Conservation (phyloP, 129 eudicot genomes). For the Heracleum sosnowskyi region DNA sequence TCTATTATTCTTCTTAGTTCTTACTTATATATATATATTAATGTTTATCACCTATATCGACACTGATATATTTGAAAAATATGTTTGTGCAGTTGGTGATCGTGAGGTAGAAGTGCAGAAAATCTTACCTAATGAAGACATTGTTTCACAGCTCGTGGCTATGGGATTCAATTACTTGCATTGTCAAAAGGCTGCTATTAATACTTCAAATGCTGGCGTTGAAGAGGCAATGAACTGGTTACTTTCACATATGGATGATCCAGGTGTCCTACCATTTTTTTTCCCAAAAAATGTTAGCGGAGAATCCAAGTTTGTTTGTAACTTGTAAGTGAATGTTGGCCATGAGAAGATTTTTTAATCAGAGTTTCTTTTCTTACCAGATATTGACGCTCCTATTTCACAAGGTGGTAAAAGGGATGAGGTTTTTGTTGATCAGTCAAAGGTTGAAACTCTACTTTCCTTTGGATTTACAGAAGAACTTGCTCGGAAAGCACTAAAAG, state of each 20-base stretch:
- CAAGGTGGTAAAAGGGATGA: conserved; percentile 30
- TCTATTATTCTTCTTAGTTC: background rate
- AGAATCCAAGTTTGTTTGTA: background rate
- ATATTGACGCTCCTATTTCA: conserved; percentile 82
- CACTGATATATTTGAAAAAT: background rate
- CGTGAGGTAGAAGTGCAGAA: conserved; percentile 29
- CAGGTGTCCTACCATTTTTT: conserved; percentile 37
- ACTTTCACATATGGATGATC: conserved; percentile 84
- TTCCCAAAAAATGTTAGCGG: background rate
- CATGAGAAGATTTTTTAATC: background rate
- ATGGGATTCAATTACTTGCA: conserved; percentile 77
- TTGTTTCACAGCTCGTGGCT: conserved; percentile 70
- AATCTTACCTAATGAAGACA: conserved; percentile 55
- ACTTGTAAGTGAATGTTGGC: background rate
- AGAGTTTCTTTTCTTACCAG: conserved; percentile 24
- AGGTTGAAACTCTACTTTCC: conserved; percentile 59
- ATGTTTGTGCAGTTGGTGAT: conserved; percentile 30
- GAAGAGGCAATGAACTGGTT: conserved; percentile 98
- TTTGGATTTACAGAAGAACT: conserved; percentile 82
- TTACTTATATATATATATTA: background rate
- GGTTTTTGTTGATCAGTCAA: conserved; percentile 50
- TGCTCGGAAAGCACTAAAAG: conserved; percentile 77
- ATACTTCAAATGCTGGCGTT: conserved; percentile 66
- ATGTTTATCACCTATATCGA: background rate
- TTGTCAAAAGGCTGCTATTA: conserved; percentile 91